Evolutionary conservation across 164 flowering plant species (phyloP).

Genomic region (Piper betle): DNA sequence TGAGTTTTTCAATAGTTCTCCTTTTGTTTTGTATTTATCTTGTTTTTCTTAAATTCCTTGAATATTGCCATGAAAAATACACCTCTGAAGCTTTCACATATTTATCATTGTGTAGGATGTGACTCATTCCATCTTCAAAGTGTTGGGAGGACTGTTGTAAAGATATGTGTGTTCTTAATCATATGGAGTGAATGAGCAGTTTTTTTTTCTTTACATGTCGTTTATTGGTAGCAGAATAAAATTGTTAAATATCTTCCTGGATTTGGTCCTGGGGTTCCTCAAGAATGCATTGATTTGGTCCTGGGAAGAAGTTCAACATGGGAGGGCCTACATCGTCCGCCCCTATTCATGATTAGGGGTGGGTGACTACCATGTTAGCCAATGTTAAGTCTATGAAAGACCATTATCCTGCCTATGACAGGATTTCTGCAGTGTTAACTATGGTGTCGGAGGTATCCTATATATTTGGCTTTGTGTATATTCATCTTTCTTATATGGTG

Average conservation of each 20-base stretch:
- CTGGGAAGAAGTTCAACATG: conserved; percentile 70
- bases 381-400: too few relatives aligned
- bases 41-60: background rate
- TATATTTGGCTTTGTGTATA: too few relatives aligned
- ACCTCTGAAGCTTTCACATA: conserved; percentile 96
- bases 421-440: too few relatives aligned
- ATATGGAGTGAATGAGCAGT: background rate
- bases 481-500: too few relatives aligned
- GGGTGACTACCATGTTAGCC: too few relatives aligned
- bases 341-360: too few relatives aligned
- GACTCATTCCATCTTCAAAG: conserved; percentile 97
- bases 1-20: background rate
- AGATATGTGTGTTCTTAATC: conserved; percentile 30
- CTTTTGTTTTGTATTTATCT: background rate
- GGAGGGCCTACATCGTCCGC: too few relatives aligned
- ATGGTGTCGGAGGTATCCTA: too few relatives aligned
- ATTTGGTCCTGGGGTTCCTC: conserved; percentile 83
- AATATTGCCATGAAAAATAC: conserved; percentile 78
- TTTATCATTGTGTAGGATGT: conserved; percentile 94
- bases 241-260: conserved; percentile 79
- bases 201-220: background rate
- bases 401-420: too few relatives aligned
- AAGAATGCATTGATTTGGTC: conserved; percentile 87
- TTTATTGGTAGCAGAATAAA: conserved; percentile 49
- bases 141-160: conserved; percentile 71